A percentile compares a stretch with the other conserved stretches of the same genome.
These are phyloP conservation scores for Cucurbitaria berberidis DNA, from an alignment of 2,329 filamentous ascomycete genomes.

Conservation along the genomic window DNA sequence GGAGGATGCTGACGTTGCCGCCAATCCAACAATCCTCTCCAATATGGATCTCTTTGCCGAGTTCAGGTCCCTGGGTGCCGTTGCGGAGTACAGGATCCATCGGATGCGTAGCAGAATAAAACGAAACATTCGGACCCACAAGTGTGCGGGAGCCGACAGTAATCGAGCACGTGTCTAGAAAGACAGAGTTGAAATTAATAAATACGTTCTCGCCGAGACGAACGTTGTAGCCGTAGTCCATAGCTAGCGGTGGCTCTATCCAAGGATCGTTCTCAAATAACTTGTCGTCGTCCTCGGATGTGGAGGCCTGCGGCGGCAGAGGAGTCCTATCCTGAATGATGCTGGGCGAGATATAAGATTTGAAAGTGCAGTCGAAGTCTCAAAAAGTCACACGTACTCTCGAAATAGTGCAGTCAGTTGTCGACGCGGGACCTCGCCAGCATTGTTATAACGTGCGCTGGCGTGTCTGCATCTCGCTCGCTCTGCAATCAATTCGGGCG, in stretches of 20 bases:
- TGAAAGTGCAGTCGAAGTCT: neutral
- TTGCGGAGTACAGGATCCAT: slow-evolving; percentile 76
- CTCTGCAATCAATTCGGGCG: slow-evolving; percentile 69
- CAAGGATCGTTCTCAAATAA: slow-evolving; percentile 70
- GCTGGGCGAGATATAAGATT: slow-evolving; percentile 51
- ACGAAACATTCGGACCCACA: slow-evolving; percentile 76
- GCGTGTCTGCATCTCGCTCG: slow-evolving; percentile 69
- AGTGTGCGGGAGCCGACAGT: slow-evolving; percentile 78
- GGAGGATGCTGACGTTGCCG: slow-evolving; percentile 64
- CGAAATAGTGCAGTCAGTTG: slow-evolving; percentile 71
- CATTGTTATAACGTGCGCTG: slow-evolving; percentile 67
- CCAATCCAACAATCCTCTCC: slow-evolving; percentile 69
- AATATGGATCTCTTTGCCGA: slow-evolving; percentile 74
- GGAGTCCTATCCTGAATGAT: slow-evolving; percentile 67
- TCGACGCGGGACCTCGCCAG: slow-evolving; percentile 66
- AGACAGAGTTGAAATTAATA: slow-evolving; percentile 76
- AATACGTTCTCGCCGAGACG: slow-evolving; percentile 73
- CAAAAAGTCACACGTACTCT: slow-evolving; percentile 61
- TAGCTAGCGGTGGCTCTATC: slow-evolving; percentile 71
- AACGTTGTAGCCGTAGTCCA: slow-evolving; percentile 81
- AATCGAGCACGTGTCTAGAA: slow-evolving; percentile 78
- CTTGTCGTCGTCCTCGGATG: slow-evolving; percentile 68
- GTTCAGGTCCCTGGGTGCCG: slow-evolving; percentile 76
- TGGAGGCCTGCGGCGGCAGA: slow-evolving; percentile 65
- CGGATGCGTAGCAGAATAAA: slow-evolving; percentile 79